phyloP scores from a whole-genome alignment of 805 yeast species.

The Kodamaea laetipori region DNA sequence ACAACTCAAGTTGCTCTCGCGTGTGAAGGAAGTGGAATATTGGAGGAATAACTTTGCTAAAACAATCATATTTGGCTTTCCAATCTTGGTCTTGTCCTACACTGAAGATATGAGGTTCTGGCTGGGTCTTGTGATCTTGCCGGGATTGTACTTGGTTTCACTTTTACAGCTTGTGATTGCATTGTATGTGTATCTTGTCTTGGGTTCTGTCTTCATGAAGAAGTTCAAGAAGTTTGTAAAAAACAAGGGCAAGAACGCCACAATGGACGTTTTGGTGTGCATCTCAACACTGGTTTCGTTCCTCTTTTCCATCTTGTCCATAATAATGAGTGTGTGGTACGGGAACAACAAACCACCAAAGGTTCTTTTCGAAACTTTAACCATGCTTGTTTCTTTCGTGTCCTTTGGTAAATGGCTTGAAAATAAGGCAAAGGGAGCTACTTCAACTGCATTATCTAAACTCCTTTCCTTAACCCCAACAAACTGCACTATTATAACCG shows the following conservation, averaged over 20 bases:
- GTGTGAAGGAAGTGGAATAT: slow-evolving; percentile 67
- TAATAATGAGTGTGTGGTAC: slow-evolving; percentile 49
- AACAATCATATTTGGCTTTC: slow-evolving; percentile 59
- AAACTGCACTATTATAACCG: slow-evolving; percentile 63
- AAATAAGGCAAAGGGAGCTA: slow-evolving; percentile 89
- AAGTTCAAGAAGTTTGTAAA: slow-evolving; percentile 66
- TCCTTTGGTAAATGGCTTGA: slow-evolving; percentile 91
- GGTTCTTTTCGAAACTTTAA: slow-evolving; percentile 80
- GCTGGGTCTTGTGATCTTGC: slow-evolving; percentile 35
- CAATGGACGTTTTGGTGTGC: slow-evolving; percentile 91
- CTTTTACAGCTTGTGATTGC: slow-evolving; percentile 60
- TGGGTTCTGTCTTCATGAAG: slow-evolving; percentile 69
- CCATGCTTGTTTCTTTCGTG: slow-evolving; percentile 82
- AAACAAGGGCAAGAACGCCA: slow-evolving; percentile 60
- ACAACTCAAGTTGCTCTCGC: slow-evolving; percentile 69
- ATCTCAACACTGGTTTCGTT: slow-evolving; percentile 81
- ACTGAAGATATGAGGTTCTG: slow-evolving; percentile 41
- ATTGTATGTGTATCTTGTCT: slow-evolving; percentile 58
- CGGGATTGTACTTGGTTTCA: slow-evolving; percentile 66
- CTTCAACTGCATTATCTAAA: slow-evolving; percentile 83
- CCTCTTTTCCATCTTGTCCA: slow-evolving; percentile 67
- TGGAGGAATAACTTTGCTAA: slow-evolving; percentile 65
- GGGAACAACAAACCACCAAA: slow-evolving; percentile 57
- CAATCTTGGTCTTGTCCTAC: slow-evolving; percentile 57
- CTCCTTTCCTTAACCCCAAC: slow-evolving; percentile 81